Evolutionary conservation across 495 filamentous ascomycete species (phyloP).

Genomic region (Podospora didyma): DNA sequence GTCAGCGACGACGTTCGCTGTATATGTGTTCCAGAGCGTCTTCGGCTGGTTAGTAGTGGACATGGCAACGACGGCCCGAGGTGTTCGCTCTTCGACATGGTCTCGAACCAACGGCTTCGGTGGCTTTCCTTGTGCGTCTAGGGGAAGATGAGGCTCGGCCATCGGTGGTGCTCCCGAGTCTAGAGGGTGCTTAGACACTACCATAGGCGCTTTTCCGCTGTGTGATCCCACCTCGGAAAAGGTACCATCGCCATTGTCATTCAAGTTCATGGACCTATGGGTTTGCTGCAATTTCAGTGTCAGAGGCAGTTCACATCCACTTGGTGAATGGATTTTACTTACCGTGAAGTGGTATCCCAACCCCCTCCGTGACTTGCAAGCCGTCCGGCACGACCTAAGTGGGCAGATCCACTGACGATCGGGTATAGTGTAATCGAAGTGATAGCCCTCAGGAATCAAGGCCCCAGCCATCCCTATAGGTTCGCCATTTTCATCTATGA

Average conservation of each 20-base stretch:
- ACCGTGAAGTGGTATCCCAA: slow-evolving; percentile 11
- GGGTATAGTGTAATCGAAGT: slow-evolving; percentile 2
- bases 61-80: too few species aligned
- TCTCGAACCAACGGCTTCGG: too few species aligned
- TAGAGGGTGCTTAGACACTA: slow-evolving; percentile 10
- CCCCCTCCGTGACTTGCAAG: not conserved
- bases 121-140: too few species aligned
- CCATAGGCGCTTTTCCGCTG: not conserved
- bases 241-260: slow-evolving; percentile 14
- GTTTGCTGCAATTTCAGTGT: not conserved
- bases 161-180: slow-evolving; percentile 4
- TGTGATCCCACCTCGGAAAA: slow-evolving; percentile 10
- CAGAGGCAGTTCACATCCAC: not conserved
- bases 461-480: slow-evolving; percentile 3
- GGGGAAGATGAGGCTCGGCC: slow-evolving; percentile 3
- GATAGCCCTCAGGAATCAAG: slow-evolving; percentile 14
- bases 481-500: not conserved
- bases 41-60: too few species aligned
- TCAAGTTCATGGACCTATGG: not conserved
- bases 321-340: not conserved
- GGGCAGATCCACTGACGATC: slow-evolving; percentile 15
- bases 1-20: too few species aligned
- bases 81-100: too few species aligned
- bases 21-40: slow-evolving; percentile 3
- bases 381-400: slow-evolving; percentile 11